Percentiles rank a stretch among this genome's conserved stretches.
Conservation (phyloP, 2,329 filamentous ascomycete genomes). For the Septoria petroselini region DNA sequence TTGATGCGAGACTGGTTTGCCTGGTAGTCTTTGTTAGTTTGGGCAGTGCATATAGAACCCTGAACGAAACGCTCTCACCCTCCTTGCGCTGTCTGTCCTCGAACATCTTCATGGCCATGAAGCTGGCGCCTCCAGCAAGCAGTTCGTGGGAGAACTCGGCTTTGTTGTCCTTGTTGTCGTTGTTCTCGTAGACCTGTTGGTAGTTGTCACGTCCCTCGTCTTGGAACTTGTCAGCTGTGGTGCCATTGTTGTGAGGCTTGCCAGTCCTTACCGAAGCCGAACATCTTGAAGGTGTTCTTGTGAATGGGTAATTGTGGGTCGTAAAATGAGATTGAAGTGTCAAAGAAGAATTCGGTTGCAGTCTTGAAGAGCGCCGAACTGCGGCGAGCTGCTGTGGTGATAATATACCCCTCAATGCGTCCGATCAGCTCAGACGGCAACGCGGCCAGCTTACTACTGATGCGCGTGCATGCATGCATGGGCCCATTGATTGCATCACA, state of each 20-base stretch:
- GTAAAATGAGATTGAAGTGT: too few species aligned
- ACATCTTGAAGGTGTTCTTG: conserved; percentile 13
- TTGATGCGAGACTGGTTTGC: conserved; percentile 66
- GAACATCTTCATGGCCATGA: conserved; percentile 75
- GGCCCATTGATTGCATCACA: conserved; percentile 19
- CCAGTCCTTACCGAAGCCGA: conserved; percentile 9
- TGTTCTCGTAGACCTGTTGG: conserved; percentile 45
- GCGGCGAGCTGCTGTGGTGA: too few species aligned
- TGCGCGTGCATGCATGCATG: conserved; percentile 14
- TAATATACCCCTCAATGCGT: conserved; percentile 18
- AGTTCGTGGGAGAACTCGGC: conserved; percentile 68
- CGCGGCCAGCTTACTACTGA: conserved; percentile 10
- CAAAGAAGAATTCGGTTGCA: too few species aligned
- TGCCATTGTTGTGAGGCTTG: too few species aligned
- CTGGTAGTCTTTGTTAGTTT: conserved; percentile 40
- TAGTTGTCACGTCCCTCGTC: conserved; percentile 55
- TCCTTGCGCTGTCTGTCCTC: conserved; percentile 70
- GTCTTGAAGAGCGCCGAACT: too few species aligned
- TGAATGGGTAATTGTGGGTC: background rate
- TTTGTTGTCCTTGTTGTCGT: conserved; percentile 52
- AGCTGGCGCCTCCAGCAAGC: conserved; percentile 71
- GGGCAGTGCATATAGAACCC: background rate
- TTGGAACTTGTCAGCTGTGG: conserved; percentile 30
- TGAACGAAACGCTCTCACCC: conserved; percentile 39
- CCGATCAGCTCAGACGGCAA: conserved; percentile 6